These are phyloP conservation scores for Mycosphaerella arachidis DNA, from an alignment of 2,329 filamentous ascomycete genomes.

Conservation along the genomic window DNA sequence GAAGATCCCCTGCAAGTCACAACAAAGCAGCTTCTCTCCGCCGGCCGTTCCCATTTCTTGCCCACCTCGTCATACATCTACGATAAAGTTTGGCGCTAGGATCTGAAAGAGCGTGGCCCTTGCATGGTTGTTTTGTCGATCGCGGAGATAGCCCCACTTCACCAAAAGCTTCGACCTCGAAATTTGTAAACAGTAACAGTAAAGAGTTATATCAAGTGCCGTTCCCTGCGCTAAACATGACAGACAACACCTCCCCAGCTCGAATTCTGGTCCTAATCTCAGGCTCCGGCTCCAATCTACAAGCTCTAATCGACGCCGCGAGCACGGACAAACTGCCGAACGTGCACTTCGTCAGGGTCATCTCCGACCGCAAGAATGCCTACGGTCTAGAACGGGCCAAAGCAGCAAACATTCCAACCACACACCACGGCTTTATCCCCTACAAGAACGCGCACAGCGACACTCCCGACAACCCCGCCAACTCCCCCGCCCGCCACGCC, in stretches of 20 bases:
- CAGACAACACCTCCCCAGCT: conserved; percentile 11
- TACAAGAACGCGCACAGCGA: conserved; percentile 66
- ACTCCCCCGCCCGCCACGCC: conserved; percentile 51
- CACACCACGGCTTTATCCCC: conserved; percentile 75
- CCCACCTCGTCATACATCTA: background rate
- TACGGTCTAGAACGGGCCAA: conserved; percentile 60
- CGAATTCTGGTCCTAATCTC: conserved; percentile 50
- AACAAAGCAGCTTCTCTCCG: background rate
- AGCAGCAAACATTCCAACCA: conserved; percentile 61
- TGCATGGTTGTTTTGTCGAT: conserved; percentile 1
- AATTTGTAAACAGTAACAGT: background rate
- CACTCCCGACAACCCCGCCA: conserved; percentile 41
- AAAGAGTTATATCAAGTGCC: background rate
- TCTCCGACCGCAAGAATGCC: conserved; percentile 61
- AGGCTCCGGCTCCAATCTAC: conserved; percentile 72
- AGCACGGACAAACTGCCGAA: conserved; percentile 45
- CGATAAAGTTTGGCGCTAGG: background rate
- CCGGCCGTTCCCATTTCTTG: background rate
- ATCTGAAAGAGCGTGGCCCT: background rate
- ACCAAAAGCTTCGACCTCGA: background rate
- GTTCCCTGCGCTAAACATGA: background rate
- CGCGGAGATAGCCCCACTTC: background rate
- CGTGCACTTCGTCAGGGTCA: conserved; percentile 57
- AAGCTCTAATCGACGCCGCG: conserved; percentile 66
- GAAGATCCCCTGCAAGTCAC: background rate